Conservation (phyloP, 148 eudicot species). For the Talinum fruticosum region DNA sequence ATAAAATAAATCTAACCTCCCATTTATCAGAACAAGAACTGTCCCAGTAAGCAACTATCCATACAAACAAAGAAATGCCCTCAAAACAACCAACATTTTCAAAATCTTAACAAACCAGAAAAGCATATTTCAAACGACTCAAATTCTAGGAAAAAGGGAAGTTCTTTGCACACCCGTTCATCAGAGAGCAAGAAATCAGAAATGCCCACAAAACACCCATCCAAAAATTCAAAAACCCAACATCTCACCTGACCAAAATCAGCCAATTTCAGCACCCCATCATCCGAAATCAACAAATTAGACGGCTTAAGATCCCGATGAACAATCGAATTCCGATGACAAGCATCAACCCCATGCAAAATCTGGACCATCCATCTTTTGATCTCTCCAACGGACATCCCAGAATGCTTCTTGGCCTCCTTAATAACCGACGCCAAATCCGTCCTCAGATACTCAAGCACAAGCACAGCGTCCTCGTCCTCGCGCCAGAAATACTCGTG, state of each 20-base stretch:
- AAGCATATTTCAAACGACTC: no score
- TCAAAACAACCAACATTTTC: no score
- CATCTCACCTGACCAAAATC: conserved; percentile 86
- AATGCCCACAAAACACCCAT: background rate
- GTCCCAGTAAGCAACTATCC: no score
- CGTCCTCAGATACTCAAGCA: conserved; percentile 63
- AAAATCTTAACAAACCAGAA: no score
- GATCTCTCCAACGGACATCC: conserved; percentile 53
- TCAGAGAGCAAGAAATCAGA: background rate
- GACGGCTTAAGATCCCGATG: conserved; percentile 91
- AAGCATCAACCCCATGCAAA: conserved; percentile 70
- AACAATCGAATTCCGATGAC: conserved; percentile 74
- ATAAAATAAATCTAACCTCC: no score
- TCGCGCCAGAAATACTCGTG: conserved; percentile 80
- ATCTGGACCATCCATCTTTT: conserved; percentile 91
- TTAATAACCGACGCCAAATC: conserved; percentile 61
- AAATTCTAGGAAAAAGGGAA: no score
- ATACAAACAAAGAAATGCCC: no score
- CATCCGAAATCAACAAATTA: conserved; percentile 69
- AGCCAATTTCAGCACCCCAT: conserved; percentile 81
- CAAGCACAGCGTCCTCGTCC: conserved; percentile 86
- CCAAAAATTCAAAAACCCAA: background rate
- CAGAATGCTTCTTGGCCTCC: conserved; percentile 44
- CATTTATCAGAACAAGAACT: no score
- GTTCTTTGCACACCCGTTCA: background rate